These are phyloP conservation scores for Cyclocybe aegerita DNA, from an alignment of 768 basidiomycete genomes.

Conservation along the genomic window DNA sequence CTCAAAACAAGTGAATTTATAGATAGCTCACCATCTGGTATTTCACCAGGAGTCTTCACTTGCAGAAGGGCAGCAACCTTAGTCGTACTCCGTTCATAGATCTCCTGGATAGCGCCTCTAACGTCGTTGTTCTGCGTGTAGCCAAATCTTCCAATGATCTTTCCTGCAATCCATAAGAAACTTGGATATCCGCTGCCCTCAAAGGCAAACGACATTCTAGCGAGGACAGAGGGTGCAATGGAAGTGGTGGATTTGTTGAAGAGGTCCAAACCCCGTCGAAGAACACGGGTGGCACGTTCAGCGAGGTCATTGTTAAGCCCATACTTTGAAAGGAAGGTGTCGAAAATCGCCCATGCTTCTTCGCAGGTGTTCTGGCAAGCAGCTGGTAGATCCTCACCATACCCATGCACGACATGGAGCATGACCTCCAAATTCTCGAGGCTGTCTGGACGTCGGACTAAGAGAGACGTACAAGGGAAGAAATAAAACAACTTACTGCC, in stretches of 20 bases:
- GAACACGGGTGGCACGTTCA: slow-evolving; percentile 80
- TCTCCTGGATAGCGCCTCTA: slow-evolving; percentile 52
- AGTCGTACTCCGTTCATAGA: slow-evolving; percentile 76
- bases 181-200: slow-evolving; percentile 79
- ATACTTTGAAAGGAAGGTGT: slow-evolving; percentile 75
- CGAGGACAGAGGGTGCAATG: slow-evolving; percentile 69
- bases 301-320: slow-evolving; percentile 74
- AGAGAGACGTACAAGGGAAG: not conserved
- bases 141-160: slow-evolving; percentile 78
- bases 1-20: not conserved
- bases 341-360: slow-evolving; percentile 84
- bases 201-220: slow-evolving; percentile 76
- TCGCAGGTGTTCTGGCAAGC: slow-evolving; percentile 76
- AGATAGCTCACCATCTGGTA: slow-evolving; percentile 82
- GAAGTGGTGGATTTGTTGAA: slow-evolving; percentile 69
- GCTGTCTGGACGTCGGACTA: slow-evolving; percentile 49
- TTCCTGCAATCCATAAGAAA: slow-evolving; percentile 94
- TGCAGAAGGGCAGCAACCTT: slow-evolving; percentile 70
- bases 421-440: slow-evolving; percentile 94
- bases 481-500: slow-evolving; percentile 54
- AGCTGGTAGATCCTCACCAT: slow-evolving; percentile 79
- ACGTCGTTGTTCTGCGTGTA: slow-evolving; percentile 58
- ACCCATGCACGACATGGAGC: slow-evolving; percentile 77
- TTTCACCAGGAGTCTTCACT: slow-evolving; percentile 62
- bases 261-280: slow-evolving; percentile 81